Evolutionary conservation across 2,329 filamentous ascomycete genomes (phyloP), one percentile per base, ranked within the genome.

Genomic region (Pseudocercospora pini-densiflorae): DNA sequence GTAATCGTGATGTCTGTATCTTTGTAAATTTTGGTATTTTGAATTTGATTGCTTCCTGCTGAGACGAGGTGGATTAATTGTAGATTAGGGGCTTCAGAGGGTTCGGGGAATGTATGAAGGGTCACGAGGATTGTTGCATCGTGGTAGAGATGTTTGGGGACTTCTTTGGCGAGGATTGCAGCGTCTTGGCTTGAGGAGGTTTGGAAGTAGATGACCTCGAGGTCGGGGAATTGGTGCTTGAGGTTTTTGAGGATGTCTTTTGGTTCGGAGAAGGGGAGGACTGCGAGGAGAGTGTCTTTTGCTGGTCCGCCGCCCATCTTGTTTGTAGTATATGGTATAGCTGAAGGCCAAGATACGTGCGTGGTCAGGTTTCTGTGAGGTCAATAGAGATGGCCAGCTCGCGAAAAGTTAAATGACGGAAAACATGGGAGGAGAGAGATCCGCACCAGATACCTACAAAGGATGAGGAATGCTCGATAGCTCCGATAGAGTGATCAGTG

Each of bases 31-130:
- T 86, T 86, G 63, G 84, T 78, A n/a, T 81, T 73, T 43, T 82
- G 73, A 23, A 87, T 73, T 64, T 86, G 84, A 71, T 89, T 87
- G 55, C 84, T 81, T 1, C 87, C 87, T 7, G 87, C 87, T 9
- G 84, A 86, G 70, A 85, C 80, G 67, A 87, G 81, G 63, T 89
- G 87, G 60, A 89, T 82, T 59, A 87, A 74, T 68, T 84, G 74
- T 29, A 82, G 75, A 1, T 80, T 75, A 3, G 81, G 81, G 1
- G 77, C 76, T 7, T 75, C 71, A 12, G 73, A 73, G 12, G 77
- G 72, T 21, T 72, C 64, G 1, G 85, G 85, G 9, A 86, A 78
- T 63, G 79, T 79, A 68, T 74, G 77, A 49, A 86, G 77, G 0
- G 85, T 87, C 61, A 80, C 77, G 21, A 87, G 78, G 67, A 86